Evolutionary conservation across 768 basidiomycete species (phyloP).

Genomic region (Termitomyces sp.): DNA sequence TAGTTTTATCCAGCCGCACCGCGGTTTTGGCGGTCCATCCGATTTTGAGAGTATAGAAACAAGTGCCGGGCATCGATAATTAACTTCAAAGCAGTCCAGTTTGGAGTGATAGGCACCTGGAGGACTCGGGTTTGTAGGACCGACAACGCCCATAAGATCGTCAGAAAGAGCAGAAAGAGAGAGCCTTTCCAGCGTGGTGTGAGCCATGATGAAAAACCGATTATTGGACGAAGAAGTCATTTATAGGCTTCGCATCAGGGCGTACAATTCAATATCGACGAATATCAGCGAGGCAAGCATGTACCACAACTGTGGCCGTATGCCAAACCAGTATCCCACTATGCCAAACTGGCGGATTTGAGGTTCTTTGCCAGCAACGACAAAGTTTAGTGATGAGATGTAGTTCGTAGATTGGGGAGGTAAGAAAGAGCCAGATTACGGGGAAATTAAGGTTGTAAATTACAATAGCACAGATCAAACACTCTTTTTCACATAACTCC

Average conservation of each 20-base stretch:
- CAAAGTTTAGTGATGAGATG: constrained; percentile 27
- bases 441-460: constrained; percentile 48
- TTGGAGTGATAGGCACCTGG: constrained; percentile 4
- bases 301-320: constrained; percentile 43
- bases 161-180: constrained; percentile 9
- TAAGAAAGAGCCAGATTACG: constrained; percentile 36
- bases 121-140: not conserved
- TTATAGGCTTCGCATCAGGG: constrained; percentile 38
- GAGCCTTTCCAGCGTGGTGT: constrained; percentile 6
- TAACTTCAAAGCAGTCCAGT: constrained; percentile 2
- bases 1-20: constrained; percentile 12
- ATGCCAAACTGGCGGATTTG: constrained; percentile 36
- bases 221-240: constrained; percentile 24
- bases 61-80: constrained; percentile 4
- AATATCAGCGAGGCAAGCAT: constrained; percentile 27
- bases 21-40: constrained; percentile 5
- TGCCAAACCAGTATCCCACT: constrained; percentile 38
- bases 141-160: constrained; percentile 8
- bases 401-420: constrained; percentile 37
- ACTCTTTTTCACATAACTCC: constrained; percentile 92
- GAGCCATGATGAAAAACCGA: constrained; percentile 9
- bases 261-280: constrained; percentile 17
- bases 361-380: constrained; percentile 28
- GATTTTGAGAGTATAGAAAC: constrained; percentile 6
- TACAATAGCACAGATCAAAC: constrained; percentile 51